A percentile compares a stretch with the other conserved stretches of the same genome.
Evolutionary conservation across 2,329 filamentous ascomycete species (phyloP).

Genomic region (Fusarium bulbicola): DNA sequence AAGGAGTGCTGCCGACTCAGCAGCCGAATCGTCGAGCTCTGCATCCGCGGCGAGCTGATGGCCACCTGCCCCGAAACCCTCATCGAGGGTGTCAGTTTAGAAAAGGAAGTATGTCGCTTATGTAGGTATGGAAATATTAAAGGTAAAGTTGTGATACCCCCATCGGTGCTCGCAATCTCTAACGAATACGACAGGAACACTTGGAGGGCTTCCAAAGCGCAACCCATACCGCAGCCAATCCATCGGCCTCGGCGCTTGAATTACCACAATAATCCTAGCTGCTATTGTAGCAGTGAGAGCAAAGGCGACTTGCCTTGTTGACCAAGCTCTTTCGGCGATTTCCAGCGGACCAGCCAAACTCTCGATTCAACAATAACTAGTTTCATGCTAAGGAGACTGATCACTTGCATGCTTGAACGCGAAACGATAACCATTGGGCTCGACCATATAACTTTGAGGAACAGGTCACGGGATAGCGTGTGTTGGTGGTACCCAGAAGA

Average conservation of each 20-base stretch:
- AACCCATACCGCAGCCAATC: background rate
- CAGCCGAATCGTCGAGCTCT: constrained; percentile 8
- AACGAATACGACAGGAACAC: constrained; percentile 12
- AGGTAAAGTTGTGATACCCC: constrained; percentile 5
- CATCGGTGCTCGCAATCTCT: background rate
- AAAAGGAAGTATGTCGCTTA: constrained; percentile 12
- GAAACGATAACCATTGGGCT: background rate
- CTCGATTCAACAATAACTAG: background rate
- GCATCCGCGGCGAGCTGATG: constrained; percentile 23
- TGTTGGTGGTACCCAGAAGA: background rate
- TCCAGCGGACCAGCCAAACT: background rate
- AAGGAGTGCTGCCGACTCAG: constrained; percentile 21
- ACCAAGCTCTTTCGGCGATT: background rate
- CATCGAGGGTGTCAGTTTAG: constrained; percentile 19
- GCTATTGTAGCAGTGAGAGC: background rate
- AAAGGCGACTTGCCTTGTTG: background rate
- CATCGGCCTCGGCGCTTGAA: background rate
- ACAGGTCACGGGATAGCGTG: background rate
- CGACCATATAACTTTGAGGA: background rate
- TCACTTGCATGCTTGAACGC: background rate
- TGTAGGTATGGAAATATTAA: constrained; percentile 9
- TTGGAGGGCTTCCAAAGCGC: constrained; percentile 12
- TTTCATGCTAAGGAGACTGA: background rate
- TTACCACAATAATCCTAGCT: background rate
- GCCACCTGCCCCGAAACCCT: constrained; percentile 16